These are phyloP conservation scores for Rhizoctonia solani DNA, from an alignment of 1,284 basidiomycete genomes.

Conservation along the genomic window DNA sequence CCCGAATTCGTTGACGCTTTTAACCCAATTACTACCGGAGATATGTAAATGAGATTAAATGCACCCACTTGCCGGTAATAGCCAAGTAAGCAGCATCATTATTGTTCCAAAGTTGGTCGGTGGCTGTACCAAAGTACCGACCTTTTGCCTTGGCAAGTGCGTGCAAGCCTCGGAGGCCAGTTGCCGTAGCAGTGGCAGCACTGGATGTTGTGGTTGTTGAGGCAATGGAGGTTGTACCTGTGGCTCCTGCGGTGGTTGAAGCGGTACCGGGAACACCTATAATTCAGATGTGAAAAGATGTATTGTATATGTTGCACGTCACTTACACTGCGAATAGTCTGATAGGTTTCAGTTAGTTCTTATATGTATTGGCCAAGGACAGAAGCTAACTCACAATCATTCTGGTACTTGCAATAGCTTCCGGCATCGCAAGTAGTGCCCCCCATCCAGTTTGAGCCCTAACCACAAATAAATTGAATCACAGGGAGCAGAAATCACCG, in stretches of 20 bases:
- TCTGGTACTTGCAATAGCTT: conserved; percentile 2
- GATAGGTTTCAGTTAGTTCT: neutral
- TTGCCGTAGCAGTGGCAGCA: conserved; percentile 27
- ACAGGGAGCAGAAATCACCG: no score
- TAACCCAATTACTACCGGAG: no score
- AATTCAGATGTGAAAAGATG: neutral
- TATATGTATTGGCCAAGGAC: neutral
- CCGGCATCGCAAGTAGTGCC: conserved; percentile 30
- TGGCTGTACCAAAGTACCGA: conserved; percentile 38
- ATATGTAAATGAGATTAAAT: no score
- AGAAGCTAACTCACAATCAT: neutral
- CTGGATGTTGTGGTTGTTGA: conserved; percentile 33
- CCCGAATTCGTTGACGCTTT: conserved; percentile 51
- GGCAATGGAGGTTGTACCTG: neutral
- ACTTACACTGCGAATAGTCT: neutral
- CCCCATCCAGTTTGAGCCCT: conserved; percentile 35
- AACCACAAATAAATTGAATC: neutral
- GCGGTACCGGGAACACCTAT: conserved; percentile 13
- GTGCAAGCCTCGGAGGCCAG: conserved; percentile 32
- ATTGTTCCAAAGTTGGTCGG: conserved; percentile 36
- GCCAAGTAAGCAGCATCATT: conserved; percentile 34
- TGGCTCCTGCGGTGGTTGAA: neutral
- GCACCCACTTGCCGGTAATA: conserved; percentile 35
- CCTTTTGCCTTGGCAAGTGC: conserved; percentile 35
- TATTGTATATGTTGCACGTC: no score